phyloP scores from a whole-genome alignment of 352 stramenopile genomes.

The Blastocystis hominis region DNA sequence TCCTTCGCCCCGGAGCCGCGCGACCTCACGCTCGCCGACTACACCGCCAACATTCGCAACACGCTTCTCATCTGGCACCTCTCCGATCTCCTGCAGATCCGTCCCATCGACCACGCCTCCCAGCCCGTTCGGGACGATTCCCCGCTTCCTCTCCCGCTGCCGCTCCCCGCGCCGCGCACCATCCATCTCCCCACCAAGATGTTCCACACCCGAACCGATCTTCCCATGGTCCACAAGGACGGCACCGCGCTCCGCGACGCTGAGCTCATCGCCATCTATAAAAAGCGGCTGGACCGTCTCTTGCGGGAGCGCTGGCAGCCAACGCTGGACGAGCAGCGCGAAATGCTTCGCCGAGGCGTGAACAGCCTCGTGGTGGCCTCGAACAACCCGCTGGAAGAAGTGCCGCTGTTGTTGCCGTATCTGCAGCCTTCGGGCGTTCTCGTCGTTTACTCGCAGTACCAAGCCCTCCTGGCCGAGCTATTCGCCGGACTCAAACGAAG shows the following conservation, averaged over 20 bases:
- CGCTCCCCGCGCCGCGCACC: background rate
- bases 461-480: constrained; percentile 30
- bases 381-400: constrained; percentile 48
- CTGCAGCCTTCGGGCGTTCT: constrained; percentile 30
- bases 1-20: background rate
- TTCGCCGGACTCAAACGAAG: constrained; percentile 47
- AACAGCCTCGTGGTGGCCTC: constrained; percentile 49
- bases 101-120: background rate
- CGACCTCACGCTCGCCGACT: background rate
- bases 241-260: background rate
- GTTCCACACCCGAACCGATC: background rate
- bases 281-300: background rate
- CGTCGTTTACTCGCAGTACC: constrained; percentile 51
- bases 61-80: constrained; percentile 44
- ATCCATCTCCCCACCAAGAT: background rate
- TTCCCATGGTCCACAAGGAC: constrained; percentile 25
- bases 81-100: constrained; percentile 17
- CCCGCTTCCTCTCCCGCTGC: background rate
- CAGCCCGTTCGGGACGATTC: background rate
- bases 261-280: constrained; percentile 19
- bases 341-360: background rate
- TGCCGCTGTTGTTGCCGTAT: constrained; percentile 34
- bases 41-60: constrained; percentile 21
- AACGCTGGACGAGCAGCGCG: background rate
- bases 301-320: constrained; percentile 38